Percentiles rank a stretch among this genome's conserved stretches.
These are phyloP conservation scores for Physocladia obscura DNA, from an alignment of 192 early-diverging fungal species.

Conservation along the genomic window DNA sequence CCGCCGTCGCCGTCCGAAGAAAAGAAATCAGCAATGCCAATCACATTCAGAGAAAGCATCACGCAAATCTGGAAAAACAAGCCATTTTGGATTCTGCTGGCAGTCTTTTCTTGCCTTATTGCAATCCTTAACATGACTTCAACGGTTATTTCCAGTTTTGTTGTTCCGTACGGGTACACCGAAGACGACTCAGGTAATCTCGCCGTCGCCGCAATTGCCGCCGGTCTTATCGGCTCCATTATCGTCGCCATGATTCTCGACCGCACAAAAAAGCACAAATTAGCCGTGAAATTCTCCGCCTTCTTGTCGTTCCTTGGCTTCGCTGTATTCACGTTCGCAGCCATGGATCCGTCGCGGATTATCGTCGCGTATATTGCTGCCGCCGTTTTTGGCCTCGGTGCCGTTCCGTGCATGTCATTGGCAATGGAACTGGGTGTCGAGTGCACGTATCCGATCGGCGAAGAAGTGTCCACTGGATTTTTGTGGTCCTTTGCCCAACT, in stretches of 20 bases:
- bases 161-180: constrained; percentile 33
- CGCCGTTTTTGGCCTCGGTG: constrained; percentile 25
- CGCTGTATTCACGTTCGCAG: neutral
- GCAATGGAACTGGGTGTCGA: constrained; percentile 33
- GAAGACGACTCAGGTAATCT: constrained; percentile 52
- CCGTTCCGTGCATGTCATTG: constrained; percentile 26
- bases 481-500: constrained; percentile 13
- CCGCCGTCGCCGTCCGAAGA: constrained; percentile 23
- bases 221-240: constrained; percentile 59
- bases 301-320: constrained; percentile 14
- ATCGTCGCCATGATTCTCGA: constrained; percentile 54
- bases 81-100: constrained; percentile 20
- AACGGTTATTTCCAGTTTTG: constrained; percentile 28
- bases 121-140: constrained; percentile 16
- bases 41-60: constrained; percentile 21
- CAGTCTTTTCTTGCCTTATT: constrained; percentile 1
- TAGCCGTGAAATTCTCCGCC: constrained; percentile 36
- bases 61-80: constrained; percentile 5
- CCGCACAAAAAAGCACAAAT: constrained; percentile 53
- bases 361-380: constrained; percentile 7
- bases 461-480: constrained; percentile 28
- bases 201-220: constrained; percentile 57
- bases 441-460: constrained; percentile 28
- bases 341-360: neutral
- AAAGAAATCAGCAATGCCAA: neutral